These are phyloP conservation scores for Erodium texanum DNA, from an alignment of 441 rosid genomes.

Conservation along the genomic window DNA sequence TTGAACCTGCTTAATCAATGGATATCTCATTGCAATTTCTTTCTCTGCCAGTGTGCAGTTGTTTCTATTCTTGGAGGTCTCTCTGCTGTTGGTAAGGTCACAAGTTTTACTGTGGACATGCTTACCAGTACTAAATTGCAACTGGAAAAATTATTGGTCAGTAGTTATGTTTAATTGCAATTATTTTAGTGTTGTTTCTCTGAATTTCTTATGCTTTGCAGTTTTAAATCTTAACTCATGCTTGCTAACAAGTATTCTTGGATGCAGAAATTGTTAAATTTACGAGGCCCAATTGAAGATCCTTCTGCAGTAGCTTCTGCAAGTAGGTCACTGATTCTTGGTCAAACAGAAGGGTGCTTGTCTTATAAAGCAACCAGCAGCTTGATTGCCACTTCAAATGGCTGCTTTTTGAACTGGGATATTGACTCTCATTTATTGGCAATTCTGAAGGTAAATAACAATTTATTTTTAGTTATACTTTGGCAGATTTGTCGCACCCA, in stretches of 20 bases:
- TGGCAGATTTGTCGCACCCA: background rate
- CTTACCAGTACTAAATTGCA: slow-evolving; percentile 58
- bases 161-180: slow-evolving; percentile 22
- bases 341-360: slow-evolving; percentile 62
- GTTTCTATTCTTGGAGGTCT: slow-evolving; percentile 55
- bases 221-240: slow-evolving; percentile 21
- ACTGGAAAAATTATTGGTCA: slow-evolving; percentile 78
- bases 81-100: slow-evolving; percentile 33
- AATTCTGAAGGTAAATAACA: slow-evolving; percentile 56
- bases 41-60: slow-evolving; percentile 57
- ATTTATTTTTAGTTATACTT: slow-evolving; percentile 13
- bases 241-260: slow-evolving; percentile 31
- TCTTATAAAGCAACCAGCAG: slow-evolving; percentile 68
- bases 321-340: slow-evolving; percentile 55
- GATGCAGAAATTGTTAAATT: slow-evolving; percentile 75
- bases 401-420: slow-evolving; percentile 63
- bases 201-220: slow-evolving; percentile 6
- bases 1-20: background rate
- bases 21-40: slow-evolving; percentile 20
- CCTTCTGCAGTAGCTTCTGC: slow-evolving; percentile 74
- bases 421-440: slow-evolving; percentile 58
- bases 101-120: slow-evolving; percentile 32
- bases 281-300: slow-evolving; percentile 75
- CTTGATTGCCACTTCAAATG: slow-evolving; percentile 66
- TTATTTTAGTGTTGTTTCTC: slow-evolving; percentile 15